A percentile compares a stretch with the other conserved stretches of the same genome.
These are phyloP conservation scores for Didymella sp. DNA, from an alignment of 2,329 filamentous ascomycete genomes.

Conservation along the genomic window DNA sequence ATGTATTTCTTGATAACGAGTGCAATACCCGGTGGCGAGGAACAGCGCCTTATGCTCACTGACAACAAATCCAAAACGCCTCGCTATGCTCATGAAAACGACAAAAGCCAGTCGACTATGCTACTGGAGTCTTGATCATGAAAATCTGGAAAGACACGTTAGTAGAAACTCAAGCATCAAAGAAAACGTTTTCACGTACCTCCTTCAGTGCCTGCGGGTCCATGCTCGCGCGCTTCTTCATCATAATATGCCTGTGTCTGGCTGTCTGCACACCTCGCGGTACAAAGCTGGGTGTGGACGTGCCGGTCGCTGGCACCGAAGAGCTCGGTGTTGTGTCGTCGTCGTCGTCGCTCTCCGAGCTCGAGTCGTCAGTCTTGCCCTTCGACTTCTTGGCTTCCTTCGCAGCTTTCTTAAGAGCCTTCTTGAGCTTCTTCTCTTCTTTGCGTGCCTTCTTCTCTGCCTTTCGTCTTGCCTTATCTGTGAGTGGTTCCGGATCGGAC, in stretches of 20 bases:
- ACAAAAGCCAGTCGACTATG: neutral
- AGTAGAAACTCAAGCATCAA: slow-evolving; percentile 5
- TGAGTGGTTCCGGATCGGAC: slow-evolving; percentile 47
- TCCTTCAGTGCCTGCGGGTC: slow-evolving; percentile 86
- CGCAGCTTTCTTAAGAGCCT: slow-evolving; percentile 56
- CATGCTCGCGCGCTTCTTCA: slow-evolving; percentile 83
- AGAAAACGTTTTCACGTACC: slow-evolving; percentile 57
- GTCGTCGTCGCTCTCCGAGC: slow-evolving; percentile 39
- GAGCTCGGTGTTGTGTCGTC: slow-evolving; percentile 41
- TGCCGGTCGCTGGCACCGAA: slow-evolving; percentile 49
- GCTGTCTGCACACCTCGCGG: slow-evolving; percentile 73
- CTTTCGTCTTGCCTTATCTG: slow-evolving; percentile 51
- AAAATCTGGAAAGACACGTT: slow-evolving; percentile 39
- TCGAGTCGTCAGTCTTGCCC: slow-evolving; percentile 31
- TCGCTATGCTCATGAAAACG: slow-evolving; percentile 39
- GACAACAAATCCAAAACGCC: slow-evolving; percentile 32
- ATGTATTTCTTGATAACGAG: neutral
- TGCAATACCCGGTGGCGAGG: neutral
- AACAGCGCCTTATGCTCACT: neutral
- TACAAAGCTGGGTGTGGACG: slow-evolving; percentile 55
- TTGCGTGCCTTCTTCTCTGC: slow-evolving; percentile 55
- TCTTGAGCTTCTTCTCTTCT: slow-evolving; percentile 56
- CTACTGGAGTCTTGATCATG: slow-evolving; percentile 46
- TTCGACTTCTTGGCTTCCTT: slow-evolving; percentile 50
- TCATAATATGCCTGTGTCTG: slow-evolving; percentile 81